phyloP scores from a whole-genome alignment of 2,329 filamentous ascomycete species.

The Fusarium concolor region DNA sequence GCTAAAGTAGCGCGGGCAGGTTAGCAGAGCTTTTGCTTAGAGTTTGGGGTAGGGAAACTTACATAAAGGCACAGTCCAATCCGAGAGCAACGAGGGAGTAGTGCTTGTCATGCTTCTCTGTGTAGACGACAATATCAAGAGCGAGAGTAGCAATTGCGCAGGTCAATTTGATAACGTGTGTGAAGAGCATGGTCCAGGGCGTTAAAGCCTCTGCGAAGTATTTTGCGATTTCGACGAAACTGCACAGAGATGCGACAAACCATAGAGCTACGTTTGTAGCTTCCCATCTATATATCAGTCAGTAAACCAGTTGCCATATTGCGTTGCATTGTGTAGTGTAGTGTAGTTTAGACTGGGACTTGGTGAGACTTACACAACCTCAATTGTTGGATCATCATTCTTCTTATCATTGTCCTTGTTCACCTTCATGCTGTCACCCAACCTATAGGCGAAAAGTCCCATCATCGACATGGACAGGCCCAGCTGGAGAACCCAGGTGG shows the following conservation, averaged over 20 bases:
- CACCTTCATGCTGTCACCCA: constrained; percentile 59
- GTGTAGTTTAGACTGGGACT: background rate
- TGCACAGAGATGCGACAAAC: constrained; percentile 59
- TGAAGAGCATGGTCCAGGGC: constrained; percentile 65
- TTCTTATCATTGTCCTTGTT: constrained; percentile 56
- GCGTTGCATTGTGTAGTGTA: no score
- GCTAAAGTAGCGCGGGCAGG: constrained; percentile 3
- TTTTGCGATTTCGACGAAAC: constrained; percentile 60
- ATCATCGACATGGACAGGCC: constrained; percentile 59
- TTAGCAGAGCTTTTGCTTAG: constrained; percentile 1
- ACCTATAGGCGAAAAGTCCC: constrained; percentile 65
- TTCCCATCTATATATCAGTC: constrained; percentile 61
- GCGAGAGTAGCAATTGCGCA: constrained; percentile 60
- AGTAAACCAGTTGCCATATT: background rate
- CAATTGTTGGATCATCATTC: constrained; percentile 57
- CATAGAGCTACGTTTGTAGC: constrained; percentile 63
- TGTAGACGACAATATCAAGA: constrained; percentile 65
- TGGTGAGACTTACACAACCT: constrained; percentile 61
- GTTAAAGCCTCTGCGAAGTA: constrained; percentile 63
- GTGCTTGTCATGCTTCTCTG: constrained; percentile 56
- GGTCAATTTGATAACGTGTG: constrained; percentile 62
- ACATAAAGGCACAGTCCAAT: constrained; percentile 63
- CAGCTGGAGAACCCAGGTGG: constrained; percentile 63
- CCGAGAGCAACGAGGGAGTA: constrained; percentile 63
- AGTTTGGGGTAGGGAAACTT: constrained; percentile 41